Base-by-base conservation (phyloP, 2,329 filamentous ascomycete genomes). In the Alternaria sp. region DNA sequence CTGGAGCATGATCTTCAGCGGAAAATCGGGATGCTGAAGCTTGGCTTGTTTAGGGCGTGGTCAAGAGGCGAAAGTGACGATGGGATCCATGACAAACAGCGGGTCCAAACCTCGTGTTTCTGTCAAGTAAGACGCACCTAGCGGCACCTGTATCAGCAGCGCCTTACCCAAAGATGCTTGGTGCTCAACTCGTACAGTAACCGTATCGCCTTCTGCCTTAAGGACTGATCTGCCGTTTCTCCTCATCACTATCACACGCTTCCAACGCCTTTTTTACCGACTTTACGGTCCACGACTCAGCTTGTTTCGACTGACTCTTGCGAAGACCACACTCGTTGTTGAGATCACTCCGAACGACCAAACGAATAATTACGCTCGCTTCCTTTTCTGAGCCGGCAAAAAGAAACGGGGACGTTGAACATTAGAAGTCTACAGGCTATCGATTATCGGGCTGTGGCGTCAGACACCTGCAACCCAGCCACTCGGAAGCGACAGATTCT, bases 71-170 rank as follows among this genome's bases (percentile, higher is more conserved):
- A 51, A 50, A 47, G 46, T 49, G 61, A 36, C 19, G 19, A 52
- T 52, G 49, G 49, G 49, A 25, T 40, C 49, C 49, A 52, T 52
- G 49, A 52, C 46, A 49, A 15, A 32, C 11, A 52, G 49, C 62
- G 51, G 60, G 66, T 46, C 64, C 61, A 19, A 43, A 25, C 51
- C 62, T 65, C 59, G 66, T 66, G 64, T 68, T 67, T 61, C 61
- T 59, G 47, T 49, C 49, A 12, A 51, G 49, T 54, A 60, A 58
- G 66, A 57, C 36, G 57, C 62, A 15, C 51, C 46, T 62, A 58
- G 66, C 57, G 57, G 57, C 62, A 15, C 51, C 46, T 63, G 66
- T 66, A 63, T 64, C 64, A 62, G 55, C 56, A 61, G 28, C 61
- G 56, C 57, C 52, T 26, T 30, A 45, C 53, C 36, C 46, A 28